phyloP scores from a whole-genome alignment of 129 eudicot species.

The Chrysanthemum seticuspe region DNA sequence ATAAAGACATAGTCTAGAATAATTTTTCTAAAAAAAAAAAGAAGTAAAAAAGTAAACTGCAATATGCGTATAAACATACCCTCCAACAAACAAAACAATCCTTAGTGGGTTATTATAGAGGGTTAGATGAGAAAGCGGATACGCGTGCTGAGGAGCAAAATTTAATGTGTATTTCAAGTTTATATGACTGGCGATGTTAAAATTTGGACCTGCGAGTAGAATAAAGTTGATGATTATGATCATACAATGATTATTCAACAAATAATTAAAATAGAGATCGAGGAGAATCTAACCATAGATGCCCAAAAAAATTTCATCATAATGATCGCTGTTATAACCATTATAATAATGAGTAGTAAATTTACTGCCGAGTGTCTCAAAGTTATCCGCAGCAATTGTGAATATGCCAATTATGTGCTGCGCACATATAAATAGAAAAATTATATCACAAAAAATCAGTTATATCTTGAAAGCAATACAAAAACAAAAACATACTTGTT shows the following conservation, averaged over 20 bases:
- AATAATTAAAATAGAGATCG: not conserved
- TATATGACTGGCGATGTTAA: constrained; percentile 33
- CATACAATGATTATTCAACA: not conserved
- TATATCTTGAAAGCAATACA: too few species aligned
- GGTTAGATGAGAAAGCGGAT: constrained; percentile 63
- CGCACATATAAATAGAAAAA: constrained; percentile 28
- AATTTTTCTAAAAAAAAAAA: not conserved
- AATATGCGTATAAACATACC: constrained; percentile 41
- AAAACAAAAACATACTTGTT: too few species aligned
- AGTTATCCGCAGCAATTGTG: constrained; percentile 90
- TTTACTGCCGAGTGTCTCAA: too few species aligned
- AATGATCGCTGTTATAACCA: constrained; percentile 31
- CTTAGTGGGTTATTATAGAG: constrained; percentile 81
- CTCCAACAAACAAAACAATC: constrained; percentile 91
- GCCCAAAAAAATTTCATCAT: constrained; percentile 48
- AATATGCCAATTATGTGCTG: constrained; percentile 93
- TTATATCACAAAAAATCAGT: too few species aligned
- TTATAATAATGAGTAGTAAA: too few species aligned
- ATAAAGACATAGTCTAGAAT: not conserved
- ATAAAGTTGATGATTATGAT: too few species aligned
- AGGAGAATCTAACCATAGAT: constrained; percentile 70
- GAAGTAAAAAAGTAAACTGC: not conserved
- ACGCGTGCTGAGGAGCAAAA: constrained; percentile 91
- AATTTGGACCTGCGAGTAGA: not conserved
- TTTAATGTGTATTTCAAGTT: constrained; percentile 46